Conservation (phyloP, 116 monocot genomes). For the Phalaenopsis hybrid region DNA sequence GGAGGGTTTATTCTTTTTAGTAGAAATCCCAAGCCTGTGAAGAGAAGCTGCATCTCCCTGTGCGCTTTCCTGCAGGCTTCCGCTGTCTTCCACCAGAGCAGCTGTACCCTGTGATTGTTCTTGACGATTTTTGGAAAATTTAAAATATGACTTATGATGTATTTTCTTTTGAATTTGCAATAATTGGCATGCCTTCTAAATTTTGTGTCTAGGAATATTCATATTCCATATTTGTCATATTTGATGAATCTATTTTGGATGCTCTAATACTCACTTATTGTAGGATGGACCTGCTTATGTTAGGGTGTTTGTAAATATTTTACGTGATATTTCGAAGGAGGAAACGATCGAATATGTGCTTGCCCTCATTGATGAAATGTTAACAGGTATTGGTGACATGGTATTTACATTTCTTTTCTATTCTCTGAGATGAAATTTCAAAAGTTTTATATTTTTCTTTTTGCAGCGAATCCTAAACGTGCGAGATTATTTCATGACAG, state of each 20-base stretch:
- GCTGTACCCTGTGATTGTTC: neutral
- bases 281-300: slow-evolving; percentile 90
- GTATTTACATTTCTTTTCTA: neutral
- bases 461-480: slow-evolving; percentile 85
- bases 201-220: neutral
- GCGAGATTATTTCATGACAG: slow-evolving; percentile 86
- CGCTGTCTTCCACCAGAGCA: no score
- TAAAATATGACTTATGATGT: neutral
- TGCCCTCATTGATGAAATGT: slow-evolving; percentile 93
- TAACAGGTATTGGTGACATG: slow-evolving; percentile 42
- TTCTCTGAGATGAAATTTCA: neutral
- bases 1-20: no score
- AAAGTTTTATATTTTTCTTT: slow-evolving; percentile 7
- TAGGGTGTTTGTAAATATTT: slow-evolving; percentile 71
- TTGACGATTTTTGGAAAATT: neutral
- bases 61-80: no score
- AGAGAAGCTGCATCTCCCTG: no score
- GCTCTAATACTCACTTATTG: neutral
- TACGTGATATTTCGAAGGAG: slow-evolving; percentile 77
- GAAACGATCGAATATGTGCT: slow-evolving; percentile 94
- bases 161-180: neutral
- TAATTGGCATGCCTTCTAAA: neutral
- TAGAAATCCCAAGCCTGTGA: no score
- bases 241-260: neutral
- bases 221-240: neutral